phyloP scores from a whole-genome alignment of 371 early-diverging fungal species.

The Choanephora cucurbitarum region DNA sequence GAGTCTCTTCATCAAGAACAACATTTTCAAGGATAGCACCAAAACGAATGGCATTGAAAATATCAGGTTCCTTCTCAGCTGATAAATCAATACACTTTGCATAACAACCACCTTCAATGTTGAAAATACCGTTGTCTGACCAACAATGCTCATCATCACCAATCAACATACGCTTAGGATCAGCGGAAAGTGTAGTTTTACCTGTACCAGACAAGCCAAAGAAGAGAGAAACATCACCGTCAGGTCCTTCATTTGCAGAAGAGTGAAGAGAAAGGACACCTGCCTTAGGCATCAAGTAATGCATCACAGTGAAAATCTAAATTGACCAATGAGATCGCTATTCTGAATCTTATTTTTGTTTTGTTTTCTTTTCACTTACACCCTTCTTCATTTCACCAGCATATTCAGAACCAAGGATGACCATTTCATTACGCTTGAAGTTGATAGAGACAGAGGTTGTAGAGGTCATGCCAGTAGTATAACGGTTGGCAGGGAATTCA shows the following conservation, averaged over 20 bases:
- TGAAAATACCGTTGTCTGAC: conserved; percentile 95
- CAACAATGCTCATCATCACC: conserved; percentile 99
- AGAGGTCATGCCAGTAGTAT: conserved; percentile 96
- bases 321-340: not conserved
- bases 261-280: conserved; percentile 97
- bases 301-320: conserved; percentile 95
- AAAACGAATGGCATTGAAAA: conserved; percentile 93
- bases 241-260: conserved; percentile 91
- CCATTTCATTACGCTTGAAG: conserved; percentile 80
- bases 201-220: conserved; percentile 98
- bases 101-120: conserved; percentile 98
- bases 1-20: conserved; percentile 78
- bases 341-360: not conserved
- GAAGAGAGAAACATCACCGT: conserved; percentile 95
- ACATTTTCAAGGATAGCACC: conserved; percentile 98
- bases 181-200: conserved; percentile 96
- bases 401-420: conserved; percentile 96
- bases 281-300: conserved; percentile 97
- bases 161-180: conserved; percentile 90
- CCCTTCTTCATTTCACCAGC: conserved; percentile 99
- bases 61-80: conserved; percentile 97
- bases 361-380: conserved; percentile 32
- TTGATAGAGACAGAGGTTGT: conserved; percentile 90
- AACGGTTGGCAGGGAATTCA: conserved; percentile 94
- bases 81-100: conserved; percentile 96